A percentile compares a stretch with the other conserved stretches of the same genome.
phyloP scores from a whole-genome alignment of 2,329 filamentous ascomycete genomes.

The Colletotrichum acutatum region DNA sequence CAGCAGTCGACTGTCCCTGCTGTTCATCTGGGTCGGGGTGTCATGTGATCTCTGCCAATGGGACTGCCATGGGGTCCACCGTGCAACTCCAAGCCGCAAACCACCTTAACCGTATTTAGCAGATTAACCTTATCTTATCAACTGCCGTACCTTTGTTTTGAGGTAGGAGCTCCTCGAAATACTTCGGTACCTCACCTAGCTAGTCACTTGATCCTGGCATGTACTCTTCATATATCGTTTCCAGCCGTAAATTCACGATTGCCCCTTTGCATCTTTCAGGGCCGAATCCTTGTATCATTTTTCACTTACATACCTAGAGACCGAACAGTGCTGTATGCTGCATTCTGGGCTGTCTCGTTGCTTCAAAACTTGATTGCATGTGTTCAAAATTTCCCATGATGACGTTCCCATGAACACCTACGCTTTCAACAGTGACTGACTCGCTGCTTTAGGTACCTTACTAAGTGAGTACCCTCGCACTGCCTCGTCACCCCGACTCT shows the following conservation, averaged over 20 bases:
- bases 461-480: neutral
- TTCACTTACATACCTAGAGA: neutral
- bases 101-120: neutral
- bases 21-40: neutral
- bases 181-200: neutral
- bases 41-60: conserved; percentile 12
- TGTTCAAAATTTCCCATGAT: neutral
- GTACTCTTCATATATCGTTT: neutral
- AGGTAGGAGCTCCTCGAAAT: neutral
- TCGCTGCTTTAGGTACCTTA: neutral
- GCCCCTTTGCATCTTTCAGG: neutral
- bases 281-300: neutral
- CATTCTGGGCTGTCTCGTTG: neutral
- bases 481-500: neutral
- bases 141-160: neutral
- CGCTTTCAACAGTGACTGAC: neutral
- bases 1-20: conserved; percentile 2
- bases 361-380: neutral
- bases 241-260: neutral
- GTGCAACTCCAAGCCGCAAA: neutral
- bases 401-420: conserved; percentile 16
- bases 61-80: neutral
- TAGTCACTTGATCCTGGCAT: neutral
- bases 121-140: conserved; percentile 27
- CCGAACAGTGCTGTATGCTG: neutral